phyloP scores from a whole-genome alignment of 495 filamentous ascomycete genomes.

The Neohortaea acidophila region DNA sequence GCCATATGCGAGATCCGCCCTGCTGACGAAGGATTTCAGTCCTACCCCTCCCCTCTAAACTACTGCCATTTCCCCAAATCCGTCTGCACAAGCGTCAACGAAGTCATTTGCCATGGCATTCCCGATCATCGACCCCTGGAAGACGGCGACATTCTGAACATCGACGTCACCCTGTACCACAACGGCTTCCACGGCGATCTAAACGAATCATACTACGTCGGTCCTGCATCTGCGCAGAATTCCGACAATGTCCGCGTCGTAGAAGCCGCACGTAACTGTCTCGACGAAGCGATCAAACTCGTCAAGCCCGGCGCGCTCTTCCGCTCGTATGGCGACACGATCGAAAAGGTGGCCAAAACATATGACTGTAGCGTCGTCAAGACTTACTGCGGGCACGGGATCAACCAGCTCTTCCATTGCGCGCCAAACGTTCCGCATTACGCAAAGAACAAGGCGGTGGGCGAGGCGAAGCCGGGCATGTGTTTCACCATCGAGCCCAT shows the following conservation, averaged over 20 bases:
- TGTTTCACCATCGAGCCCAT: conserved; percentile 34
- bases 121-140: conserved; percentile 28
- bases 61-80: conserved; percentile 97
- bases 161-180: conserved; percentile 31
- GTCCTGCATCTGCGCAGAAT: conserved; percentile 24
- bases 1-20: too few relatives aligned
- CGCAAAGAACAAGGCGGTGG: conserved; percentile 33
- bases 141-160: conserved; percentile 33
- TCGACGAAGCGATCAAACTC: conserved; percentile 29
- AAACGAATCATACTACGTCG: conserved; percentile 33
- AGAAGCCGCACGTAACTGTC: conserved; percentile 27
- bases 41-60: conserved; percentile 92
- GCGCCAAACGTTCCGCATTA: conserved; percentile 33
- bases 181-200: conserved; percentile 31
- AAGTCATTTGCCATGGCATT: conserved; percentile 55
- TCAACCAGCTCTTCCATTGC: conserved; percentile 31
- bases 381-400: conserved; percentile 32
- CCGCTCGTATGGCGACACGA: conserved; percentile 28
- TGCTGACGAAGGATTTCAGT: conserved; percentile 44
- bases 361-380: conserved; percentile 26
- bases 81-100: conserved; percentile 87
- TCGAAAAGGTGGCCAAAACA: conserved; percentile 29
- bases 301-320: conserved; percentile 31
- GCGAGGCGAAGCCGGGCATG: conserved; percentile 30
- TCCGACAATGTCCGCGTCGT: conserved; percentile 29